These are phyloP conservation scores for Ustilaginoidea virens DNA, from an alignment of 2,329 filamentous ascomycete species.

Conservation along the genomic window DNA sequence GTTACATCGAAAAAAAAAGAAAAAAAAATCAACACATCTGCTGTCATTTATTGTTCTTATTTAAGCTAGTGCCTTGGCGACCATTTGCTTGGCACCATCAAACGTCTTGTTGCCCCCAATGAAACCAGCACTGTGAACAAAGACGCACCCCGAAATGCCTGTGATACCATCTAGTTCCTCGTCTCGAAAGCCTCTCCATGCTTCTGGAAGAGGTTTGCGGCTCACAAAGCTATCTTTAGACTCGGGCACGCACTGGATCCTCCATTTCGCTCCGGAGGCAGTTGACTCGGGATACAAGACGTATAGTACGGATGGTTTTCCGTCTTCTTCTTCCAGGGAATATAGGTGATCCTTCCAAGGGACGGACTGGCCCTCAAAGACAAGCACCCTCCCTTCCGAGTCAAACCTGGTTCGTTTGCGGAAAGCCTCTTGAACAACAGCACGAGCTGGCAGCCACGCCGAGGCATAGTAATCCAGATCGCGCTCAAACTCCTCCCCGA, in stretches of 20 bases:
- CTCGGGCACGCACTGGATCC: constrained; percentile 81
- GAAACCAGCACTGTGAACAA: constrained; percentile 89
- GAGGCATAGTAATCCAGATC: constrained; percentile 61
- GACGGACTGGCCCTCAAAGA: constrained; percentile 61
- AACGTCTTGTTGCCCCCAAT: constrained; percentile 91
- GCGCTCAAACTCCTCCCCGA: constrained; percentile 76
- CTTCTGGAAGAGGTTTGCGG: constrained; percentile 77
- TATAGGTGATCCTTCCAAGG: constrained; percentile 98
- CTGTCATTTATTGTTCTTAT: too few species aligned
- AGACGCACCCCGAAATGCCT: constrained; percentile 62
- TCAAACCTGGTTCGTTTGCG: constrained; percentile 52
- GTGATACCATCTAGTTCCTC: constrained; percentile 62
- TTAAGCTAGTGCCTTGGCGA: constrained; percentile 49
- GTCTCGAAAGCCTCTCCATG: constrained; percentile 84
- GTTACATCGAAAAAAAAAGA: too few species aligned
- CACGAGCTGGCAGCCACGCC: constrained; percentile 78
- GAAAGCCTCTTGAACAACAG: constrained; percentile 65
- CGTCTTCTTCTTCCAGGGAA: constrained; percentile 62
- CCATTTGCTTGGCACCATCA: constrained; percentile 78
- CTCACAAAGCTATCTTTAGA: constrained; percentile 79
- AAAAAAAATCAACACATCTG: too few species aligned
- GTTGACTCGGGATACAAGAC: constrained; percentile 82
- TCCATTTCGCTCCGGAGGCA: constrained; percentile 67
- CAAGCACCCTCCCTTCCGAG: constrained; percentile 60
- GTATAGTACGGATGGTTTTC: constrained; percentile 52